Conservation (phyloP, 148 eudicot genomes). For the Talinum fruticosum region DNA sequence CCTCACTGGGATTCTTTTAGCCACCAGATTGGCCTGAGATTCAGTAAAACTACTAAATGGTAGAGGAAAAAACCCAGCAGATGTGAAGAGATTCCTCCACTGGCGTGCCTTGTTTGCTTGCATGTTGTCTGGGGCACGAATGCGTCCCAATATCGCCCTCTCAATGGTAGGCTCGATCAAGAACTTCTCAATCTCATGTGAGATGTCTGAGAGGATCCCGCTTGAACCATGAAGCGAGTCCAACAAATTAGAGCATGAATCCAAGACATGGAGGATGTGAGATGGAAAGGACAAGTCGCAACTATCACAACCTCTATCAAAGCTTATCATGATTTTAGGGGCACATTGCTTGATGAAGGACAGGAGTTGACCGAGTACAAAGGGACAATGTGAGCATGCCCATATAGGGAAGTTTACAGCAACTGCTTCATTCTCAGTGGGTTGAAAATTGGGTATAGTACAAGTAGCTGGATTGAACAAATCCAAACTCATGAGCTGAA, state of each 20-base stretch:
- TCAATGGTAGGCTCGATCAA: slow-evolving; percentile 44
- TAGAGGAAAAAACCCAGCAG: slow-evolving; percentile 41
- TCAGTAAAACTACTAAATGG: slow-evolving; percentile 43
- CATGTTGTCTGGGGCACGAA: slow-evolving; percentile 32
- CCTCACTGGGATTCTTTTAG: slow-evolving; percentile 31
- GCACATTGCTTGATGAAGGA: slow-evolving; percentile 44
- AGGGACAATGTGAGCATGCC: slow-evolving; percentile 31
- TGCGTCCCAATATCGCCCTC: slow-evolving; percentile 35
- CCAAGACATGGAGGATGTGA: slow-evolving; percentile 39
- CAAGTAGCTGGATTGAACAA: slow-evolving; percentile 38
- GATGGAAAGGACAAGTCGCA: slow-evolving; percentile 39
- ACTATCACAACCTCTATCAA: slow-evolving; percentile 49
- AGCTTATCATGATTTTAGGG: slow-evolving; percentile 30
- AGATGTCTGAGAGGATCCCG: slow-evolving; percentile 20
- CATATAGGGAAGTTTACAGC: slow-evolving; percentile 54
- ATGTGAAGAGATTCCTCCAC: slow-evolving; percentile 42
- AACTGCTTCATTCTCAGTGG: slow-evolving; percentile 31
- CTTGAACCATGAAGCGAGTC: slow-evolving; percentile 42
- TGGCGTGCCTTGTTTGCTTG: slow-evolving; percentile 22
- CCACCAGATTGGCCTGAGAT: slow-evolving; percentile 44
- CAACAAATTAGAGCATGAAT: slow-evolving; percentile 36
- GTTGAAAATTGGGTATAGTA: slow-evolving; percentile 23
- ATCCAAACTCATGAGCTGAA: slow-evolving; percentile 50
- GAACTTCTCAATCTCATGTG: slow-evolving; percentile 39
- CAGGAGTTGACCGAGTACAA: slow-evolving; percentile 34